Percentiles rank a stretch among this genome's conserved stretches.
Conservation (phyloP, 2,329 filamentous ascomycete species). For the Botrytis aclada region DNA sequence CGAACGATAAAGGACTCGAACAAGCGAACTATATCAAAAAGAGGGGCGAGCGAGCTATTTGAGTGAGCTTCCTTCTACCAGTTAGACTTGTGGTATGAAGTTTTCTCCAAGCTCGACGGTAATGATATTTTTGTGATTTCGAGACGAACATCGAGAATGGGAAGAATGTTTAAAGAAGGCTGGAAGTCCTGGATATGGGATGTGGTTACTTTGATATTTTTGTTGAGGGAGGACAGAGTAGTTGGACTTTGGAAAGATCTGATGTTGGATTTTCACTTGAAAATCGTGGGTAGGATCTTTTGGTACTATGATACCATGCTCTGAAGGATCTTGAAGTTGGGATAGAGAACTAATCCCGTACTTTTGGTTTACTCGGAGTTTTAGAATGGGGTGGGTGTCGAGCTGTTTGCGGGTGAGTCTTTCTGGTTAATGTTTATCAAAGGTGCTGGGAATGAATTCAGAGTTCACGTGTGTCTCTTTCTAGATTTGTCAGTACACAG, state of each 20-base stretch:
- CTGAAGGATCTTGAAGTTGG: accelerated
- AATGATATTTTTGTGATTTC: accelerated
- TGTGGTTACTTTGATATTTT: accelerated
- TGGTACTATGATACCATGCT: not conserved
- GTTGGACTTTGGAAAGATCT: accelerated
- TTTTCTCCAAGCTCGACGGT: not conserved
- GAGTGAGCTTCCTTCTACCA: not conserved
- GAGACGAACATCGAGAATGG: not conserved
- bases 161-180: accelerated
- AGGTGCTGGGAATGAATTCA: accelerated
- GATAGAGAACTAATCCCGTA: not conserved
- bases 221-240: not conserved
- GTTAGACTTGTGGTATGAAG: not conserved
- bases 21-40: not conserved
- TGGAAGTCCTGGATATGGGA: accelerated
- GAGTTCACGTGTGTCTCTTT: not conserved
- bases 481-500: not conserved
- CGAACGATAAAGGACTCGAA: not conserved
- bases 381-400: too few relatives aligned
- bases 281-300: not conserved
- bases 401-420: not conserved
- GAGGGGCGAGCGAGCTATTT: not conserved
- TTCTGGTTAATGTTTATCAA: not conserved
- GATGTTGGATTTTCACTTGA: not conserved
- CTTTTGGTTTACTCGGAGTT: accelerated